phyloP scores from a whole-genome alignment of 2,329 filamentous ascomycete genomes.

The Cadophora gregata region DNA sequence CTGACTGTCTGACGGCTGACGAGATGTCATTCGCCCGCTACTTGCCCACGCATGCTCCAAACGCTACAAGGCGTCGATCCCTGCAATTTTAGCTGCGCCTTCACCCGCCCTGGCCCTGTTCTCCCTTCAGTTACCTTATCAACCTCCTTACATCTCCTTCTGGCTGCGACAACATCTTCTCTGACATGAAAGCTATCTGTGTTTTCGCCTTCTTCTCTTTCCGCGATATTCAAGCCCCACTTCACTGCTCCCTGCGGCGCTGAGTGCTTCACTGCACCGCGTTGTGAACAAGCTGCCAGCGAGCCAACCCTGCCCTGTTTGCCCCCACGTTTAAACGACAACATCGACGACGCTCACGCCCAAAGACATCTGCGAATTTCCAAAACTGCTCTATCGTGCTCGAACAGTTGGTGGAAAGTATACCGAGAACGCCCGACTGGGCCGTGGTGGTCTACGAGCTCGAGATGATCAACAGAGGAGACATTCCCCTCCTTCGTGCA shows the following conservation, averaged over 20 bases:
- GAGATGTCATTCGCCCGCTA: background rate
- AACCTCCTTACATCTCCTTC: background rate
- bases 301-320: background rate
- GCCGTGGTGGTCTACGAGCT: constrained; percentile 37
- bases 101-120: background rate
- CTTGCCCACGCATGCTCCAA: background rate
- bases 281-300: background rate
- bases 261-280: background rate
- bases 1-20: constrained; percentile 13
- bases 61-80: constrained; percentile 16
- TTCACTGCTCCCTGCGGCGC: background rate
- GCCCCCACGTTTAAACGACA: background rate
- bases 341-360: background rate
- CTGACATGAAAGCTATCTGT: background rate
- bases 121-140: background rate
- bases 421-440: constrained; percentile 34
- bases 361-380: constrained; percentile 16
- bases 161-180: background rate
- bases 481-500: constrained; percentile 43
- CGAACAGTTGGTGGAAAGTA: constrained; percentile 19
- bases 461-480: constrained; percentile 44
- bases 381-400: constrained; percentile 4
- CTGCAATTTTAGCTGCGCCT: constrained; percentile 5
- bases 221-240: background rate
- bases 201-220: background rate